Percentiles rank a stretch among this genome's conserved stretches.
Conservation (phyloP, 2,329 filamentous ascomycete genomes). For the Catunica adiposa region DNA sequence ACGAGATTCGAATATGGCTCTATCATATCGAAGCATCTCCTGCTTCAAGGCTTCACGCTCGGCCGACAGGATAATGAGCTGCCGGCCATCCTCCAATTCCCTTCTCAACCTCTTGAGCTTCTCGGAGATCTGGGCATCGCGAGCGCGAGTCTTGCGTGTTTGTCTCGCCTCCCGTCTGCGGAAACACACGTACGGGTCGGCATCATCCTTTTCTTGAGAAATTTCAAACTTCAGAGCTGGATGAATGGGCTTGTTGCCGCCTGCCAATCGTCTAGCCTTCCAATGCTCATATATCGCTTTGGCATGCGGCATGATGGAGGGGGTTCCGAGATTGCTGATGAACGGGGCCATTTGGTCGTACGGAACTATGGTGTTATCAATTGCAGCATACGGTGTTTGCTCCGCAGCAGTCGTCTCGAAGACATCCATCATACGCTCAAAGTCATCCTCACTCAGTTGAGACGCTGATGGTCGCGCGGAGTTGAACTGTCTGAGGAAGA, state of each 20-base stretch:
- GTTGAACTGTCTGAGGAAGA: conserved; percentile 72
- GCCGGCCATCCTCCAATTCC: conserved; percentile 77
- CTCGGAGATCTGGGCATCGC: conserved; percentile 86
- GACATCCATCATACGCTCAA: conserved; percentile 86
- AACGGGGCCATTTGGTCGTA: conserved; percentile 61
- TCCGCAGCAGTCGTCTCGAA: conserved; percentile 76
- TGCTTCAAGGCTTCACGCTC: conserved; percentile 67
- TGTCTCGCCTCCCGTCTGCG: conserved; percentile 84
- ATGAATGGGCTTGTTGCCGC: conserved; percentile 57
- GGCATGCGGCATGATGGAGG: conserved; percentile 39
- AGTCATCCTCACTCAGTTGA: conserved; percentile 72
- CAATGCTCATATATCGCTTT: conserved; percentile 82
- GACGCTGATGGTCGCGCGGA: conserved; percentile 46
- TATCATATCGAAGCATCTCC: conserved; percentile 59
- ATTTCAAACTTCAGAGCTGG: conserved; percentile 82
- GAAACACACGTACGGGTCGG: conserved; percentile 97
- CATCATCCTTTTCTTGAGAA: conserved; percentile 83
- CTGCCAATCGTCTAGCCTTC: conserved; percentile 51
- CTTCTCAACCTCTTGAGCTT: conserved; percentile 82
- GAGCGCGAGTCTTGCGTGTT: conserved; percentile 82
- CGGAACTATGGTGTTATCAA: conserved; percentile 72
- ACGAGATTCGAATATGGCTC: conserved; percentile 67
- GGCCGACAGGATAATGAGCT: conserved; percentile 60
- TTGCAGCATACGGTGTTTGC: conserved; percentile 73
- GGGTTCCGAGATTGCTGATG: conserved; percentile 35